These are phyloP conservation scores for Colletotrichum echinochloae DNA, from an alignment of 2,329 filamentous ascomycete species.

Conservation along the genomic window DNA sequence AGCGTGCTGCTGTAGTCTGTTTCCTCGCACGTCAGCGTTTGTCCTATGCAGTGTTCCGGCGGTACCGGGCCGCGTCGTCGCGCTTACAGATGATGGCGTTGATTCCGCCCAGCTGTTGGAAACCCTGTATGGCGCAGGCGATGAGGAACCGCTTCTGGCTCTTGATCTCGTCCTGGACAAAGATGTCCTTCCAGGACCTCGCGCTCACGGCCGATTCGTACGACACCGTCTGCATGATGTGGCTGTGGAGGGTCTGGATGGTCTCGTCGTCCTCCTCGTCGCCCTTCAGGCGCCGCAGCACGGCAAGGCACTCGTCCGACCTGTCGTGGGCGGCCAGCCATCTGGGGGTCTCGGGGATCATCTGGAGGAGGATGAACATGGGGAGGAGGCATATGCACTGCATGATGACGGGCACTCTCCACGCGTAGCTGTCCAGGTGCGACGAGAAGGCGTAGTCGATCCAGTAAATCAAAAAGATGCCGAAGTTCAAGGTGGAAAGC, in stretches of 20 bases:
- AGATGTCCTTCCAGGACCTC: slow-evolving; percentile 47
- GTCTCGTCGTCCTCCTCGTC: slow-evolving; percentile 42
- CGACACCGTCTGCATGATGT: slow-evolving; percentile 49
- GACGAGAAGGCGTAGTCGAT: slow-evolving; percentile 57
- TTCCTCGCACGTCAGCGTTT: not conserved
- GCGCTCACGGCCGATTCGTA: slow-evolving; percentile 49
- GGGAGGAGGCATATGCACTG: slow-evolving; percentile 55
- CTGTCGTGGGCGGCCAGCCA: slow-evolving; percentile 56
- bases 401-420: slow-evolving; percentile 56
- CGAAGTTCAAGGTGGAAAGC: slow-evolving; percentile 60
- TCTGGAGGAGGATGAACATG: slow-evolving; percentile 52
- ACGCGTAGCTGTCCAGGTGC: slow-evolving; percentile 49
- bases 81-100: slow-evolving; percentile 59
- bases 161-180: slow-evolving; percentile 50
- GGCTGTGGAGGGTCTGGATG: slow-evolving; percentile 45
- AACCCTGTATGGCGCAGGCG: slow-evolving; percentile 47
- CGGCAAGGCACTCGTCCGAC: slow-evolving; percentile 51
- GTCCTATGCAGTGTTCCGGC: not conserved
- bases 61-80: not conserved
- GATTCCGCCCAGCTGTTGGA: slow-evolving; percentile 62
- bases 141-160: slow-evolving; percentile 49
- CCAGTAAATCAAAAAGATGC: slow-evolving; percentile 59
- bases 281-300: slow-evolving; percentile 53
- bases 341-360: slow-evolving; percentile 58
- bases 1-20: slow-evolving; percentile 59